Evolutionary conservation across 1,139 yeast species (phyloP), one percentile per base, ranked within the genome.

Genomic region (Yamadazyma friedrichii): DNA sequence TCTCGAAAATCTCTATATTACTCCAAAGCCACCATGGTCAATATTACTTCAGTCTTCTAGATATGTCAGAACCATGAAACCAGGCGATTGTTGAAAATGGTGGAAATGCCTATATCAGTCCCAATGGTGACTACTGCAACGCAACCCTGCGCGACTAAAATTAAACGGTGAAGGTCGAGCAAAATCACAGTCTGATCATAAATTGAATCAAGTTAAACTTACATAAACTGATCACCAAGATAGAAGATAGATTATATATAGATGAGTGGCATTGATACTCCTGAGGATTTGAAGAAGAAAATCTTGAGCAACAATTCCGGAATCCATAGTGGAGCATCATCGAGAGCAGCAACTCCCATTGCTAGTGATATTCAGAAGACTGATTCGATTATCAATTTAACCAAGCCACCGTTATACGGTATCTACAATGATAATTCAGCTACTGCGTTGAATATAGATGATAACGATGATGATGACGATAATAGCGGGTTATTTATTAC

Each of bases 351-450:
- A 9, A 46, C 51, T 2, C 49, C 58, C n/a, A 33, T 41, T 10
- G 45, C 58, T 11, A 33, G 42, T n/a, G 36, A 41, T 15, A 67
- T 71, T 59, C 65, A 64, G 41, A 68, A 67, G 43, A 65, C 73
- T 2, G 76, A 69, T 44, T 71, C 78, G 10, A 64, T 70, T 8
- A 50, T 70, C 41, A 74, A 74, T 47, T 62, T 77, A 43, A 75
- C 80, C 25, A 67, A 69, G 39, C 79, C 82, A 1, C 65, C 75
- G 12, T 59, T 78, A 42, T 76, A 72, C 52, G 67, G 76, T 6
- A 70, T 77, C 37, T 78, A 71, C 50, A 71, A 76, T 38, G 70
- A 74, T 25, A 64, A 65, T 33, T 49, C 54, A 9, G 64, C 62
- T 24, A 65, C 72, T 26, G 58, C 62, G 24, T 54, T 64, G 40